These are phyloP conservation scores for Apiospora malaysiana DNA, from an alignment of 2,329 filamentous ascomycete species.

Conservation along the genomic window DNA sequence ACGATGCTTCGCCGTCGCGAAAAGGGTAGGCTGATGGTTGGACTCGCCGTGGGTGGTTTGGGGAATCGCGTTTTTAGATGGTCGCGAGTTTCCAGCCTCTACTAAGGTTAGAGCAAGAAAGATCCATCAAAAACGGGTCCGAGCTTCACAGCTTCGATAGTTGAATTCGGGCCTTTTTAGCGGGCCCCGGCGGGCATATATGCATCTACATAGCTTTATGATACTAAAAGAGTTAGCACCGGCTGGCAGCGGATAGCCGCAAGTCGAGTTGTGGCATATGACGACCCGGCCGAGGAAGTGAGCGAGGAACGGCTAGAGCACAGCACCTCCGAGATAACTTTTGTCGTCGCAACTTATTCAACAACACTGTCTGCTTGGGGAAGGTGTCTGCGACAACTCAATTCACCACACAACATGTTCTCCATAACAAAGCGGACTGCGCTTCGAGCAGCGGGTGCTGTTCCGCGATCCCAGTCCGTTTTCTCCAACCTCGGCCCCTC, in stretches of 20 bases:
- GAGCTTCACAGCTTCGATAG: neutral
- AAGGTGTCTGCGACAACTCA: conserved; percentile 8
- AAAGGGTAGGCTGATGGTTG: conserved; percentile 14
- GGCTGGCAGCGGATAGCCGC: conserved; percentile 15
- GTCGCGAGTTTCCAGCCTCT: conserved; percentile 16
- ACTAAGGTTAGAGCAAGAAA: conserved; percentile 1
- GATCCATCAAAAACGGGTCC: conserved; percentile 10
- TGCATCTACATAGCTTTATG: neutral
- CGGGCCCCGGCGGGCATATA: neutral
- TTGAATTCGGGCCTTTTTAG: neutral
- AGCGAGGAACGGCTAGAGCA: conserved; percentile 4
- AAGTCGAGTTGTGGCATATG: conserved; percentile 10
- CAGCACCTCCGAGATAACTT: neutral
- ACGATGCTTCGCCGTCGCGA: conserved; percentile 14
- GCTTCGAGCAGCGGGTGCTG: conserved; percentile 32
- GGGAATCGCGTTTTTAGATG: conserved; percentile 18
- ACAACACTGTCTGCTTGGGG: conserved; percentile 9
- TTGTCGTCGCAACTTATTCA: conserved; percentile 1
- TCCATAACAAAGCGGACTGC: conserved; percentile 34
- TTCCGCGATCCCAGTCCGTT: conserved; percentile 34
- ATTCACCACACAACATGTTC: conserved; percentile 34
- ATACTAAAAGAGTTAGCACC: neutral
- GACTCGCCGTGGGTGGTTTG: conserved; percentile 15
- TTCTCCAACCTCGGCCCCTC: conserved; percentile 51
- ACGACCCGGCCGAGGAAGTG: conserved; percentile 17